These are phyloP conservation scores for Russula emetica DNA, from an alignment of 768 basidiomycete genomes.

Conservation along the genomic window DNA sequence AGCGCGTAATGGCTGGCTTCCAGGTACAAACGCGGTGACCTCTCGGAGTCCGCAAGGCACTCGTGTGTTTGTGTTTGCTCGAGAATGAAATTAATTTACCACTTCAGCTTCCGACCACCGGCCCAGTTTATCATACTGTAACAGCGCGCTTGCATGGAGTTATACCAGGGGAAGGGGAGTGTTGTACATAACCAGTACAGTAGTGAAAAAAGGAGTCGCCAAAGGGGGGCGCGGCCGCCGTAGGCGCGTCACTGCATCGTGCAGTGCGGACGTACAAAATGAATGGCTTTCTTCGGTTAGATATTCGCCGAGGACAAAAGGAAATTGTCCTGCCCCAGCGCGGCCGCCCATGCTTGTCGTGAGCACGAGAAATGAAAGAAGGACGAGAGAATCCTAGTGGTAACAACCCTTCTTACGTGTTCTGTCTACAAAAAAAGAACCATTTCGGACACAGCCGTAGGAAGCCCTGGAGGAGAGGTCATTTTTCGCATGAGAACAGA, in stretches of 20 bases:
- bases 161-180: neutral
- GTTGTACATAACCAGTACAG: neutral
- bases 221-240: neutral
- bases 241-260: neutral
- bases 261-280: neutral
- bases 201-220: neutral
- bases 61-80: neutral
- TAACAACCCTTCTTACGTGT: neutral
- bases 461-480: too few relatives aligned
- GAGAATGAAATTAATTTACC: neutral
- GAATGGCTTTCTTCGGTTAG: neutral
- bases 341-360: neutral
- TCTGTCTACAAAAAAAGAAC: neutral
- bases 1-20: neutral
- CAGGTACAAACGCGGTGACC: slow-evolving; percentile 21
- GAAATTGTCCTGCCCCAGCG: neutral
- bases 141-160: neutral
- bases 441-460: neutral
- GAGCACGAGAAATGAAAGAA: too few relatives aligned
- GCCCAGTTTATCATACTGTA: neutral
- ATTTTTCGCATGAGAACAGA: neutral
- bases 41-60: slow-evolving; percentile 12
- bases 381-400: neutral
- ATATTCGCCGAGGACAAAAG: neutral
- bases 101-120: slow-evolving; percentile 12